These are phyloP conservation scores for Polygonum maritimum DNA, from an alignment of 148 eudicot genomes.

Conservation along the genomic window DNA sequence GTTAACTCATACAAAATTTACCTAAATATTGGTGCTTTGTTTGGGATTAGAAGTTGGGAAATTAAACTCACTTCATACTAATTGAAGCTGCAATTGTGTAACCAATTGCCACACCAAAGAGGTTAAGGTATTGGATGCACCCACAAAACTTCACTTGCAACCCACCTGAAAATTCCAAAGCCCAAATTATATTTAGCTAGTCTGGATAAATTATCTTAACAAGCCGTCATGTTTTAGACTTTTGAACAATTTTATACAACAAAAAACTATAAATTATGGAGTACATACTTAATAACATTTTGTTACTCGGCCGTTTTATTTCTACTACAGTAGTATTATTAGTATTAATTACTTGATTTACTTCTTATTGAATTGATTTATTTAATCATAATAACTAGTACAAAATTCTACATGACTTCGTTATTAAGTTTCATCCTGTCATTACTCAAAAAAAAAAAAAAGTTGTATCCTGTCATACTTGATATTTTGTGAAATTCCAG, in stretches of 20 bases:
- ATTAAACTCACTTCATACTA: constrained; percentile 13
- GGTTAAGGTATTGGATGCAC: constrained; percentile 7
- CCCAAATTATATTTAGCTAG: too few species aligned
- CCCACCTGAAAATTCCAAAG: constrained; percentile 8
- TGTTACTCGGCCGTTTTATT: too few species aligned
- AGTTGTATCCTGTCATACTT: too few species aligned
- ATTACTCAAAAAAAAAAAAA: too few species aligned
- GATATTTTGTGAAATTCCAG: not conserved
- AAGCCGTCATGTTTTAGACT: too few species aligned
- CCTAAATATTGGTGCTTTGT: not conserved
- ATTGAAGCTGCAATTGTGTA: constrained; percentile 20
- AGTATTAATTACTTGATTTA: too few species aligned
- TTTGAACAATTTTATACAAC: too few species aligned
- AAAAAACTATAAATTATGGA: not conserved
- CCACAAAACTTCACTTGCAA: constrained; percentile 13
- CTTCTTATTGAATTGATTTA: not conserved
- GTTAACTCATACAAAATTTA: not conserved
- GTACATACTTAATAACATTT: not conserved
- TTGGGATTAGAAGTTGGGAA: not conserved
- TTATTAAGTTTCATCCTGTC: too few species aligned
- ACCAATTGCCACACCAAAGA: constrained; percentile 15
- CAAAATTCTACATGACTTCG: not conserved
- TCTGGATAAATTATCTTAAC: too few species aligned
- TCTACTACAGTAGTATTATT: too few species aligned
- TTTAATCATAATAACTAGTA: not conserved